Conservation (phyloP, 2,329 filamentous ascomycete species). For the Colletotrichum sp. region DNA sequence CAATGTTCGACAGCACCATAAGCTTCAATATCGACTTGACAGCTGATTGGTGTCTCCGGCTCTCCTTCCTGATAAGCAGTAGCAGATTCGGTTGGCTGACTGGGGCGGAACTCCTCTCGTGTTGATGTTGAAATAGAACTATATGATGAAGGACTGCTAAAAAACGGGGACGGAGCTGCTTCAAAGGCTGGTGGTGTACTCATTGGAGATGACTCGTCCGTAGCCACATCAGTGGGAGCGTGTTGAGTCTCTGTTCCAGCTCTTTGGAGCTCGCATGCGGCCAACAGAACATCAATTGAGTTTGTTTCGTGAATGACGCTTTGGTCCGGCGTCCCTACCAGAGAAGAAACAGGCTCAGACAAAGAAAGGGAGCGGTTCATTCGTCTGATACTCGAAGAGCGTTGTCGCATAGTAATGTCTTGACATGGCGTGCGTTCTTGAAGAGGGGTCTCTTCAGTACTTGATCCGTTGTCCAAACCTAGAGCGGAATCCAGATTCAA, state of each 20-base stretch:
- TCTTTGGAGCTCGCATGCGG: not conserved
- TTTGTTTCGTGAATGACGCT: not conserved
- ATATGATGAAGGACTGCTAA: not conserved
- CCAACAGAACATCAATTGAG: not conserved
- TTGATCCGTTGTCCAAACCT: not conserved
- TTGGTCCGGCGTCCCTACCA: not conserved
- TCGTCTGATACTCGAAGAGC: not conserved
- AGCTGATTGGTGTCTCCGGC: not conserved
- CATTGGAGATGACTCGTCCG: not conserved
- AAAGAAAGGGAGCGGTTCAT: not conserved
- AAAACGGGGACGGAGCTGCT: not conserved
- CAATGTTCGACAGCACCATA: not conserved
- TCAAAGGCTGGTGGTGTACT: not conserved
- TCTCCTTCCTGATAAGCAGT: not conserved
- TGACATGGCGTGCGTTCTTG: not conserved
- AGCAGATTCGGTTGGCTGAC: not conserved
- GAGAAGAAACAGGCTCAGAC: not conserved
- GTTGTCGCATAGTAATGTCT: not conserved
- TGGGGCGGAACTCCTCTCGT: not conserved
- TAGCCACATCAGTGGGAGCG: not conserved
- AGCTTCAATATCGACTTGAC: not conserved
- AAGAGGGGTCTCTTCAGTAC: not conserved
- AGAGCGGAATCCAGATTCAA: not conserved
- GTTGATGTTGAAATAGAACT: not conserved
- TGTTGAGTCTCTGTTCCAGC: not conserved